Evolutionary conservation across 441 rosid species (phyloP).

Genomic region (Francoa sonchifolia): DNA sequence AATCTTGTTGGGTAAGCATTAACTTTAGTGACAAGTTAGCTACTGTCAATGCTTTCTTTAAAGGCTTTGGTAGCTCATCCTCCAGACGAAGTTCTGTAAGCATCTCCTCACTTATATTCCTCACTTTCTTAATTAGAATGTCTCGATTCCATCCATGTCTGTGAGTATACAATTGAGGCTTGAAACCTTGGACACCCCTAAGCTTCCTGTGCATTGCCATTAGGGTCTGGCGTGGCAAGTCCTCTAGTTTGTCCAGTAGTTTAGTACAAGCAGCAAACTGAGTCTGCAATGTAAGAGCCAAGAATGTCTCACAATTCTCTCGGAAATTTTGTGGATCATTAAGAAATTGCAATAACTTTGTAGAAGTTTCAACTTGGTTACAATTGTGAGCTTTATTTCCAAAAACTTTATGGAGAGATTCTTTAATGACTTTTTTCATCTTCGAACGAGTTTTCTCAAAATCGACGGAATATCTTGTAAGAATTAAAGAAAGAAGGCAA

Average conservation of each 20-base stretch:
- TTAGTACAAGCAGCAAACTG: constrained; percentile 27
- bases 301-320: constrained; percentile 18
- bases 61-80: constrained; percentile 35
- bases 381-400: constrained; percentile 14
- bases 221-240: constrained; percentile 39
- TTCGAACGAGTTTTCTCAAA: constrained; percentile 44
- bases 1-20: constrained; percentile 23
- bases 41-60: constrained; percentile 61
- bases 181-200: constrained; percentile 22
- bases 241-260: constrained; percentile 40
- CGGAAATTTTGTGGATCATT: constrained; percentile 36
- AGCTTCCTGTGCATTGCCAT: constrained; percentile 65
- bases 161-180: constrained; percentile 24
- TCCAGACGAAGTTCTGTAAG: constrained; percentile 37
- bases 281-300: constrained; percentile 24
- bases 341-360: constrained; percentile 36
- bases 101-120: constrained; percentile 32
- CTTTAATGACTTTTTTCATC: constrained; percentile 46
- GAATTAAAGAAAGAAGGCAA: constrained; percentile 32
- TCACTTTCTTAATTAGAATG: constrained; percentile 29
- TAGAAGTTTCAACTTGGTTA: constrained; percentile 16
- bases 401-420: constrained; percentile 19
- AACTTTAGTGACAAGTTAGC: constrained; percentile 49
- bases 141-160: constrained; percentile 27
- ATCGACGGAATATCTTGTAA: constrained; percentile 29